Conservation (phyloP, 768 basidiomycete genomes). For the Tephrocybe sp. region DNA sequence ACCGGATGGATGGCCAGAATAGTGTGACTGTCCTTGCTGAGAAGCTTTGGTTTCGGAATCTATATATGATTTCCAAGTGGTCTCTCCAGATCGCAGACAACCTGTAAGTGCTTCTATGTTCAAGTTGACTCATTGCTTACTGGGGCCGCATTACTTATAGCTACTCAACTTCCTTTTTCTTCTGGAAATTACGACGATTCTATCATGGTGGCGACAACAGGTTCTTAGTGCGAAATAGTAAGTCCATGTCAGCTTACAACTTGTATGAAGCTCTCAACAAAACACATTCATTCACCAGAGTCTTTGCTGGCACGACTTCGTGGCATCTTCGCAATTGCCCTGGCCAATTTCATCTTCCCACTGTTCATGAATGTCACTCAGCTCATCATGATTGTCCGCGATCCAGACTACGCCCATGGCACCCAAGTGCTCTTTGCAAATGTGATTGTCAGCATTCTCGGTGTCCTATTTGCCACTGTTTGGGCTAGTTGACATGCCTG, state of each 20-base stretch:
- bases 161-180: constrained; percentile 26
- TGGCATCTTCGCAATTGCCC: constrained; percentile 34
- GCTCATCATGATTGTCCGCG: constrained; percentile 25
- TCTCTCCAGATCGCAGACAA: constrained; percentile 34
- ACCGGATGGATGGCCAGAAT: background rate
- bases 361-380: constrained; percentile 33
- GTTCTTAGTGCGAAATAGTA: constrained; percentile 3
- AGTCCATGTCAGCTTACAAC: too few species aligned
- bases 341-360: constrained; percentile 39
- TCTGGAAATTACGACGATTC: constrained; percentile 15
- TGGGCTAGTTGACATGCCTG: constrained; percentile 26
- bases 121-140: background rate
- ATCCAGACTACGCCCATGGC: constrained; percentile 22
- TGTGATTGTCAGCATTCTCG: constrained; percentile 32
- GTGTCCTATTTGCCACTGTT: constrained; percentile 35
- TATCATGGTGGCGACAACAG: constrained; percentile 8
- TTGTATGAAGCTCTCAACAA: too few species aligned
- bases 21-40: background rate
- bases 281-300: too few species aligned
- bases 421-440: constrained; percentile 25
- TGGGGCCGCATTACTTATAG: constrained; percentile 7
- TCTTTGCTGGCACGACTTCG: constrained; percentile 23
- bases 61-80: constrained; percentile 30
- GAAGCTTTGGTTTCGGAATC: constrained; percentile 5
- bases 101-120: constrained; percentile 21